Evolutionary conservation across 257 asterid species (phyloP), one percentile per base, ranked within the genome.

Genomic region (Scutellaria minor): DNA sequence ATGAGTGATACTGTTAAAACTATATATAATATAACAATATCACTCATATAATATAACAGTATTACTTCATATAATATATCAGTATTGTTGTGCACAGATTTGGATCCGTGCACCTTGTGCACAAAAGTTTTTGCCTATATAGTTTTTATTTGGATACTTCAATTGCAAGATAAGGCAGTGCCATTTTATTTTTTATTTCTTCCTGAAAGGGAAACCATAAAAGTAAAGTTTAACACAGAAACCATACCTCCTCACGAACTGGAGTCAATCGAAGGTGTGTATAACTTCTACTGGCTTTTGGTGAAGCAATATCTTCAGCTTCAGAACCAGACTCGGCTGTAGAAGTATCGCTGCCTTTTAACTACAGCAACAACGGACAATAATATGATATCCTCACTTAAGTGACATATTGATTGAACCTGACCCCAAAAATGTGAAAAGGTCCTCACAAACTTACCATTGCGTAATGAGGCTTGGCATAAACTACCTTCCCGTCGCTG

Each of bases 401-500:
- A 80, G 62, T 2, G 42, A 70, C 11, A 44, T 6, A 52, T 6
- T 51, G 41, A 75, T 56, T 41, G 3, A 5, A 63, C 15, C 52
- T 11, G 46, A 39, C 13, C 15, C 65, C 53, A 27, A 64, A 45
- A 48, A 53, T 52, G 74, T 14, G 65, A 68, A 66, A 60, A 39
- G 39, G 56, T 10, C n/a, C 51, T 9, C 27, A 66, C 61, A 57
- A 15, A 9, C 81, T 72, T 86, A 95, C 98, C 93, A 70, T 80
- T 50, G 86, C 81, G 70, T 82, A 86, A 31, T 85, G 91, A 77
- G 99, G 98, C 82, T 92, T 95, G 53, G 93, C 99, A 77, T 88
- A 90, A 18, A 95, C 96, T 47, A 95, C 89, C 87, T 92, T 95
- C 65, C 99, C 99, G 46, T 90, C 98, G 71, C 96, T 89, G 83